Evolutionary conservation across 176 grass and related monocot species (phyloP), one percentile per base, ranked within the genome.

Genomic region (Eremochloa ophiuroides): DNA sequence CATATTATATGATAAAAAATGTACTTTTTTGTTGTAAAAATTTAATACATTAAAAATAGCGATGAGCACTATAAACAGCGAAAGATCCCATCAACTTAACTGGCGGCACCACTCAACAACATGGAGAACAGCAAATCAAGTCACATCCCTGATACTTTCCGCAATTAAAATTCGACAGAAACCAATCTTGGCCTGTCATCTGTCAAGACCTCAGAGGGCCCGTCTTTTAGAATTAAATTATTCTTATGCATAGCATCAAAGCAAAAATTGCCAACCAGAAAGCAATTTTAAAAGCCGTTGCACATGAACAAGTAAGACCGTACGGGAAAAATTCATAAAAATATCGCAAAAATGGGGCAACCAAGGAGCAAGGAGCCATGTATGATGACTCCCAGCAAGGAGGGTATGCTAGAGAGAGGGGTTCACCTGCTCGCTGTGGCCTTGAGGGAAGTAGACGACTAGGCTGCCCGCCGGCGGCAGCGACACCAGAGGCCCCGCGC

Each of bases 361-460:
- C 27, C 13, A 58, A 34, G 42, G 18, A 38, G 33, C 29, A 34
- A 84, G 1, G 46, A 62, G 23, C 3, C 50, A 9, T 53, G 50
- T 22, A 22, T 20, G 50, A 53, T 58, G 53, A 58, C 30, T 50
- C 69, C 75, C 62, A 80, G 26, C 14, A 12, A 40, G 8, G 25
- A 56, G 30, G 66, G 43, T 6, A 25, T 25, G 50, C n/a, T 31
- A 12, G 71, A 59, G 4, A 0, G 26, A 5, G 29, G 10, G 18
- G 17, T 44, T 79, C 37, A 94, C 92, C 92, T 91, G 92, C 81
- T 94, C 92, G 20, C 89, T 94, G 83, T 94, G 92, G 25, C 92
- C 92, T 30, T 94, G 92, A 10, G 89, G 92, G 48, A 95, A 95
- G 84, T 95, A 95, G 72, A 95, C 93, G 76, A 95, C 87, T 82